A percentile compares a stretch with the other conserved stretches of the same genome.
Evolutionary conservation across 2,329 filamentous ascomycete genomes (phyloP).

Genomic region (Colletotrichum sp.): DNA sequence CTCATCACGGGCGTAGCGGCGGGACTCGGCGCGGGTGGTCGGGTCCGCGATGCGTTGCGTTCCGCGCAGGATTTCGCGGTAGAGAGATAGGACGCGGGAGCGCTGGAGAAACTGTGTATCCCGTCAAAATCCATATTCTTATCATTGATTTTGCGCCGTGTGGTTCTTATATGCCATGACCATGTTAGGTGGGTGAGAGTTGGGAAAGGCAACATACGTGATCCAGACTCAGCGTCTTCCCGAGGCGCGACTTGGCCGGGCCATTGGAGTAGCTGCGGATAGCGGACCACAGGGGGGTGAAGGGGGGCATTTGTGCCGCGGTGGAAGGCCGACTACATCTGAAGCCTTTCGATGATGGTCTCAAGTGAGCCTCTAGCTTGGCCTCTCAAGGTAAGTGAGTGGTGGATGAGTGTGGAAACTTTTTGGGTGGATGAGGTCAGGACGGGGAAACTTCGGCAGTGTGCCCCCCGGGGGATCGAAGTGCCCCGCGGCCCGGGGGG

Average conservation of each 20-base stretch:
- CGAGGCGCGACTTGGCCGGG: slow-evolving; percentile 38
- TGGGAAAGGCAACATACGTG: slow-evolving; percentile 48
- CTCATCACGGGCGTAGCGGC: slow-evolving; percentile 62
- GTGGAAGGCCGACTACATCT: not conserved
- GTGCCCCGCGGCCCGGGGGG: not conserved
- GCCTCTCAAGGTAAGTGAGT: not conserved
- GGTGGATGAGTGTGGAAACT: not conserved
- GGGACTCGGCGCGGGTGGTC: slow-evolving; percentile 58
- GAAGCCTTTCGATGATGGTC: not conserved
- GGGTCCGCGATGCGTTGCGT: slow-evolving; percentile 57
- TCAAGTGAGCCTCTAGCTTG: not conserved
- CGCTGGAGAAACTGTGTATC: slow-evolving; percentile 62
- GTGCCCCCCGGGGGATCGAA: not conserved
- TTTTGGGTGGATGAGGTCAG: slow-evolving; percentile 19
- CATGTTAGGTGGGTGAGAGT: not conserved
- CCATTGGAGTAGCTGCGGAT: slow-evolving; percentile 42
- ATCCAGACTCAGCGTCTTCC: slow-evolving; percentile 58
- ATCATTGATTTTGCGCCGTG: not conserved
- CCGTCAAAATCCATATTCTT: not conserved
- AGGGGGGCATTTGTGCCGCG: slow-evolving; percentile 1
- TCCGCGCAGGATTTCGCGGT: slow-evolving; percentile 61
- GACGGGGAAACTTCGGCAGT: slow-evolving; percentile 15
- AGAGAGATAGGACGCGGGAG: slow-evolving; percentile 58
- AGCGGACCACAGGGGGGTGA: not conserved
- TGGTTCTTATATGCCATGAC: too few relatives aligned